Evolutionary conservation across 1,284 basidiomycete species (phyloP), one percentile per base, ranked within the genome.

Genomic region (Ustilago vetiveriae): DNA sequence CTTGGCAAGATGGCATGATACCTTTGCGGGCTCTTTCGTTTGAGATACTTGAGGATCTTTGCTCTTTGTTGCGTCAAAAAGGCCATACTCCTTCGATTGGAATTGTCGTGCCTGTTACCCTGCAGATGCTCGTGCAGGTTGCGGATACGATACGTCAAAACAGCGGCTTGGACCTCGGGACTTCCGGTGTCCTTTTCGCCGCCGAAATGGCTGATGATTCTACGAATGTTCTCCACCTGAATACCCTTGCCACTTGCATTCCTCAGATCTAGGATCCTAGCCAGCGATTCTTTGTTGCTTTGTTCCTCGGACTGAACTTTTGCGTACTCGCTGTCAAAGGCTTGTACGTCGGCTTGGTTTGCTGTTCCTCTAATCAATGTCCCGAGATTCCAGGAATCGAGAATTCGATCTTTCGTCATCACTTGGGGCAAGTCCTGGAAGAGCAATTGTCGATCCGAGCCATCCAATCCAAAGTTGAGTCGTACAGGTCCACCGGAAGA

Each of bases 111-210:
- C 68, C 88, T 88, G 19, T 67, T 89, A 26, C 81, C 82, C 19
- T 83, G 84, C 36, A 95, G 83, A 81, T 96, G 94, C 1, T 84
- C 84, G 86, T 89, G 89, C 38, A 97, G 82, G 70, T 89, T 90
- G 40, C 91, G 90, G 72, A 97, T 95, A 76, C 88, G 87, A 79
- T 90, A 88, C 0, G 94, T 97, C 50, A 94, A 80, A 22, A 97
- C 84, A 0, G 94, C 94, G 44, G 90, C 94, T 86, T 96, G 93
- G 0, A 95, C 93, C 76, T 93, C 90, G 1, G 90, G 86, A 49
- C 89, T 86, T 32, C 92, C 94, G 2, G 92, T 87, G 81, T 95
- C 90, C 13, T 47, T 26, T 5, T 29, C 24, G 1, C 37, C 39
- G 22, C 91, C 94, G 85, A 98, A 97, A 50, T 87, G 88, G 11